A percentile compares a stretch with the other conserved stretches of the same genome.
phyloP scores from a whole-genome alignment of 2,329 filamentous ascomycete genomes.

The Fusarium circinatum region DNA sequence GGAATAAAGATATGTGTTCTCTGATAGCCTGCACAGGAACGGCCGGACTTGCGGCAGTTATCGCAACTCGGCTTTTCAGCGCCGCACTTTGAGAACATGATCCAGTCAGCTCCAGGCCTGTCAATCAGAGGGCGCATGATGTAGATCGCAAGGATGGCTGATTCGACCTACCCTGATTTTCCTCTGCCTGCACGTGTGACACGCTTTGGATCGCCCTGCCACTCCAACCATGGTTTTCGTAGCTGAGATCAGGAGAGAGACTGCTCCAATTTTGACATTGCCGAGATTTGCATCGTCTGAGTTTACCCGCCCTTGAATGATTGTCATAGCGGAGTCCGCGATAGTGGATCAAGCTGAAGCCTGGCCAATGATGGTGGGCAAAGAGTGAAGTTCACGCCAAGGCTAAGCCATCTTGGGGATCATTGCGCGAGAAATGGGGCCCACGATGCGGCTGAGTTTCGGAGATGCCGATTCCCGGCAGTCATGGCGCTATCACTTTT shows the following conservation, averaged over 20 bases:
- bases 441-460: neutral
- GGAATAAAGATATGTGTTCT: neutral
- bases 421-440: constrained; percentile 2
- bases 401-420: neutral
- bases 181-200: neutral
- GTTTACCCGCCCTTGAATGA: neutral
- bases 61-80: neutral
- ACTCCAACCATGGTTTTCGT: neutral
- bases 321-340: neutral
- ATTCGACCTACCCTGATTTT: neutral
- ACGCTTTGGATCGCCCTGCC: neutral
- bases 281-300: neutral
- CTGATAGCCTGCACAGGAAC: neutral
- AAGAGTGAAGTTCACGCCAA: neutral
- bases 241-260: accelerated
- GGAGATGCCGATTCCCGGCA: neutral
- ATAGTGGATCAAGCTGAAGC: neutral
- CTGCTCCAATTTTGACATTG: accelerated
- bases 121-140: too few species aligned
- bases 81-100: neutral
- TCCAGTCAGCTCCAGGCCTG: neutral
- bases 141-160: too few species aligned
- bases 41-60: neutral
- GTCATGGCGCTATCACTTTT: neutral
- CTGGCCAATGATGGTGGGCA: neutral